Percentiles rank a stretch among this genome's conserved stretches.
These are phyloP conservation scores for Ormosia emarginata DNA, from an alignment of 306 rosid species.

Conservation along the genomic window DNA sequence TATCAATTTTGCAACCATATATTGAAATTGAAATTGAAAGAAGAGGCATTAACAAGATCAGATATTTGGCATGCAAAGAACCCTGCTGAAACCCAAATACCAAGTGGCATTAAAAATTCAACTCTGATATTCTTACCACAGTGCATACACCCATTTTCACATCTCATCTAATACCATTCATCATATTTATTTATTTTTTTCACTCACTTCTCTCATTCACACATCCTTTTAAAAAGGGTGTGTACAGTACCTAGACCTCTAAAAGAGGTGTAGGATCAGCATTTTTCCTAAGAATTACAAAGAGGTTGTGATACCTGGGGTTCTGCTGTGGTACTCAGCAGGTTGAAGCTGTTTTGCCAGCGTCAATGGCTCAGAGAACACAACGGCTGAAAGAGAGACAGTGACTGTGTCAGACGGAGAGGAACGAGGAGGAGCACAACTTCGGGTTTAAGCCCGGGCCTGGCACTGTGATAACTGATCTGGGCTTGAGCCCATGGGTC, in stretches of 20 bases:
- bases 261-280: too few species aligned
- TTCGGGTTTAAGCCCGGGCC: slow-evolving; percentile 36
- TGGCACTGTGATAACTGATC: not conserved
- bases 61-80: not conserved
- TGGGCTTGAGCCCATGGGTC: slow-evolving; percentile 10
- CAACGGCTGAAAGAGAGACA: not conserved
- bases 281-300: not conserved
- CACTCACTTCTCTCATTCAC: too few species aligned
- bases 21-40: slow-evolving; percentile 9
- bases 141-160: too few species aligned
- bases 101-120: not conserved
- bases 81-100: not conserved
- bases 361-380: not conserved
- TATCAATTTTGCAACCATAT: not conserved
- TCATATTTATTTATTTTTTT: too few species aligned
- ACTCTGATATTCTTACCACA: too few species aligned
- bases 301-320: slow-evolving; percentile 33
- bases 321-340: slow-evolving; percentile 54
- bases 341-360: not conserved
- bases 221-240: too few species aligned
- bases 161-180: too few species aligned
- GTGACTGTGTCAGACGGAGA: not conserved
- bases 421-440: not conserved
- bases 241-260: too few species aligned
- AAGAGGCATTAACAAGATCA: not conserved